Evolutionary conservation across 768 basidiomycete species (phyloP).

Genomic region (Boletus sensibilis): DNA sequence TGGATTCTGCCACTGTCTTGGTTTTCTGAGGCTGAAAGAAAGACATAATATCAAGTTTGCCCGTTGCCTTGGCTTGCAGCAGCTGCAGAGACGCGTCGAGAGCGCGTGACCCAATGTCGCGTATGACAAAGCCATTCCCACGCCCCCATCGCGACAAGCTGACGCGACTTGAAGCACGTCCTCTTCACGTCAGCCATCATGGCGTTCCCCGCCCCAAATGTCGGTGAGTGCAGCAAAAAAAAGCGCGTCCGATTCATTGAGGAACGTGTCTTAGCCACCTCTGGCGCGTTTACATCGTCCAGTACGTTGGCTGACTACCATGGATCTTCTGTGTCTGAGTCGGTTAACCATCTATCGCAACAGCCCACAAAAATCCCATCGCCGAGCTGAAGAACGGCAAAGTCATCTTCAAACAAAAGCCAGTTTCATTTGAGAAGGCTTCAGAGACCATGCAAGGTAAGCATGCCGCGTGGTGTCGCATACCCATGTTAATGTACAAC

Average conservation of each 20-base stretch:
- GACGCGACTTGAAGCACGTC: slow-evolving; percentile 17
- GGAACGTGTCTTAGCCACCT: slow-evolving; percentile 8
- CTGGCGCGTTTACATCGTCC: slow-evolving; percentile 8
- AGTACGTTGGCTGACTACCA: slow-evolving; percentile 15
- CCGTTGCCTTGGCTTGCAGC: too few species aligned
- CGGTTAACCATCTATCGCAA: slow-evolving; percentile 21
- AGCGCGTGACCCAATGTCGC: slow-evolving; percentile 49
- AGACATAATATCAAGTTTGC: slow-evolving; percentile 43
- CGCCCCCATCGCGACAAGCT: slow-evolving; percentile 16
- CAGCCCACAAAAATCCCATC: slow-evolving; percentile 42
- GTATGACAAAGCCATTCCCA: slow-evolving; percentile 36
- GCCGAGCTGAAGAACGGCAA: slow-evolving; percentile 78
- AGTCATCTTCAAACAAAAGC: slow-evolving; percentile 73
- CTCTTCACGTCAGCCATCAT: slow-evolving; percentile 22
- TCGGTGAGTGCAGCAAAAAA: slow-evolving; percentile 16
- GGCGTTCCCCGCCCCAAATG: slow-evolving; percentile 13
- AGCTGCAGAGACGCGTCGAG: slow-evolving; percentile 36
- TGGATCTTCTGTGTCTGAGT: background rate
- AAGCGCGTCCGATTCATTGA: slow-evolving; percentile 6
- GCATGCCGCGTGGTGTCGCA: slow-evolving; percentile 12
- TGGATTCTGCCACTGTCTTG: slow-evolving; percentile 39
- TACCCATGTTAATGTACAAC: slow-evolving; percentile 1
- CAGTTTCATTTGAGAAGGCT: slow-evolving; percentile 69
- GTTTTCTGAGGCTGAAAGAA: slow-evolving; percentile 58
- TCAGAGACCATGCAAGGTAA: slow-evolving; percentile 81